Conservation (phyloP, 306 rosid genomes). For the Mimosa bimucronata region DNA sequence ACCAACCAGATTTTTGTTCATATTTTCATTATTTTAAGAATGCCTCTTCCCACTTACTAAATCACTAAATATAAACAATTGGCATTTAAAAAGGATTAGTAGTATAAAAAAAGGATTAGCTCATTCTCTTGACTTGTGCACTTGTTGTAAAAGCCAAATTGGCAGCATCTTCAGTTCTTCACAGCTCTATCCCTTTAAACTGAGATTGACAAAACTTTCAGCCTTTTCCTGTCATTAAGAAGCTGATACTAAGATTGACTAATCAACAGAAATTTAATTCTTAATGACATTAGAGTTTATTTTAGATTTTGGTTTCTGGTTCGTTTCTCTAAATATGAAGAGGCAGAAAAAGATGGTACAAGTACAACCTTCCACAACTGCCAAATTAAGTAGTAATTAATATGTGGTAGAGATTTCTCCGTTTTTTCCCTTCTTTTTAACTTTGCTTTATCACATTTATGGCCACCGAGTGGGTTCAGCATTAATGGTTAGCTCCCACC, state of each 20-base stretch:
- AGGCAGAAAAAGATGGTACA: not conserved
- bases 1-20: not conserved
- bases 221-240: not conserved
- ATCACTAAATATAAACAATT: not conserved
- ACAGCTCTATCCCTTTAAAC: constrained; percentile 7
- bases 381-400: not conserved
- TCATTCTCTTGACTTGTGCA: not conserved
- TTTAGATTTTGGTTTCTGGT: not conserved
- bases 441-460: not conserved
- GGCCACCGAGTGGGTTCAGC: not conserved
- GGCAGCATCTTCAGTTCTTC: not conserved
- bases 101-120: not conserved
- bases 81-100: not conserved
- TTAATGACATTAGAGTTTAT: not conserved
- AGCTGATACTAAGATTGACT: not conserved
- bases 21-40: constrained; percentile 2
- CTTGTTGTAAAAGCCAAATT: constrained; percentile 9
- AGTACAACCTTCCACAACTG: not conserved
- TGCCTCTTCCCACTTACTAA: constrained; percentile 16
- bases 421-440: not conserved
- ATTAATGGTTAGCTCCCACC: constrained; percentile 6
- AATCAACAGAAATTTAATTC: not conserved
- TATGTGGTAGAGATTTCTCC: not conserved
- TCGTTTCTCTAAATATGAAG: not conserved
- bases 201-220: not conserved